These are phyloP conservation scores for Elaeagnus macrophylla DNA, from an alignment of 306 rosid species.

Conservation along the genomic window DNA sequence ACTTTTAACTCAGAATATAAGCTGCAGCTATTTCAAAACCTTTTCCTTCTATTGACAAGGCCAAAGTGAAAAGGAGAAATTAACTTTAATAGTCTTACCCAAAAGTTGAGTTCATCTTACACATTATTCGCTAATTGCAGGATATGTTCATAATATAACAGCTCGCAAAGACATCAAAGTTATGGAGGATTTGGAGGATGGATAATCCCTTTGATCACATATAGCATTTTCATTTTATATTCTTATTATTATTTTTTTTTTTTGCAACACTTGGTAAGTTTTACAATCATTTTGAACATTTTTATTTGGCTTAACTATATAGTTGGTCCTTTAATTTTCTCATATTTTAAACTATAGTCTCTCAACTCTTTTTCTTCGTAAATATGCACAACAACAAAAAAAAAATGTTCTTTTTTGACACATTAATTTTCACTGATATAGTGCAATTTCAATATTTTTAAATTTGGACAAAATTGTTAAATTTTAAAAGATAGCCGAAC, in stretches of 20 bases:
- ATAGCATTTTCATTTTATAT: constrained; percentile 2
- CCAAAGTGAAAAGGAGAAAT: background rate
- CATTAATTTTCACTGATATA: too few species aligned
- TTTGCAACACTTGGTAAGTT: constrained; percentile 14
- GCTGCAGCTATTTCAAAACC: too few species aligned
- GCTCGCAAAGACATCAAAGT: constrained; percentile 75
- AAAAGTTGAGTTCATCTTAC: constrained; percentile 2
- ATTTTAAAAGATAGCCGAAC: too few species aligned
- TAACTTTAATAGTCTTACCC: background rate
- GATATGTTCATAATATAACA: constrained; percentile 95
- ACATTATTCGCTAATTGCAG: constrained; percentile 36
- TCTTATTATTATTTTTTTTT: constrained; percentile 8
- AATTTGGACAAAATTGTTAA: too few species aligned
- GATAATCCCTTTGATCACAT: constrained; percentile 46
- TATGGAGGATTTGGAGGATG: constrained; percentile 82
- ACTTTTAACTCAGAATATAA: too few species aligned
- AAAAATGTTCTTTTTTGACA: too few species aligned
- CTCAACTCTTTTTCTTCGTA: too few species aligned
- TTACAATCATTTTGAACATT: constrained; percentile 29
- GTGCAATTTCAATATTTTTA: too few species aligned
- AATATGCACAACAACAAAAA: too few species aligned
- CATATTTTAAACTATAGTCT: constrained; percentile 1
- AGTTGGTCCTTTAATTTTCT: constrained; percentile 4
- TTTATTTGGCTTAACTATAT: constrained; percentile 19
- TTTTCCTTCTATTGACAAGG: too few species aligned